Percentiles rank a stretch among this genome's conserved stretches.
Evolutionary conservation across 2,329 filamentous ascomycete genomes (phyloP).

Genomic region (Trichoderma sp.): DNA sequence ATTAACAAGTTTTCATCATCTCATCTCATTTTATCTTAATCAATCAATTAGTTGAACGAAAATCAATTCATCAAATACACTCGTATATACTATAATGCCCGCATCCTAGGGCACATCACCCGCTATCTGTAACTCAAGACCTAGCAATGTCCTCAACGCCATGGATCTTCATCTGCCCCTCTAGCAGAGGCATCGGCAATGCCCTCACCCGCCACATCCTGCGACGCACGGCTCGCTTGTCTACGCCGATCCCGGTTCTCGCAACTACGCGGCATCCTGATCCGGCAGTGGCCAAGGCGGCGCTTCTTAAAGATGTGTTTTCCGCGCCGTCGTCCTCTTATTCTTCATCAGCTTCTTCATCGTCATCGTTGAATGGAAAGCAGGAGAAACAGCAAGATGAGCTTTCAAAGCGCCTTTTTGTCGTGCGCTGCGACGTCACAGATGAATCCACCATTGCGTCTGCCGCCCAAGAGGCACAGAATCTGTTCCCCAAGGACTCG

Average conservation of each 20-base stretch:
- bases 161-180: constrained; percentile 52
- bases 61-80: background rate
- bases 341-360: background rate
- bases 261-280: constrained; percentile 44
- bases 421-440: constrained; percentile 48
- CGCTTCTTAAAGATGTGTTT: constrained; percentile 35
- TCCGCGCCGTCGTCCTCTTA: background rate
- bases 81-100: background rate
- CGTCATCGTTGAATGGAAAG: background rate
- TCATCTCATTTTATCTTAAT: background rate
- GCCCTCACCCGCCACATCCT: constrained; percentile 52
- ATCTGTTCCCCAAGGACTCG: constrained; percentile 51
- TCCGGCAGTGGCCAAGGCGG: constrained; percentile 37
- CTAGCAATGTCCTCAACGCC: constrained; percentile 45
- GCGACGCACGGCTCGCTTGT: constrained; percentile 41
- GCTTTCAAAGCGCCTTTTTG: constrained; percentile 39
- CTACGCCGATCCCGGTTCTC: constrained; percentile 49
- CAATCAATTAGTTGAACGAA: background rate
- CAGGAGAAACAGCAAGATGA: constrained; percentile 2
- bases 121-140: background rate
- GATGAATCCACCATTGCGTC: constrained; percentile 64
- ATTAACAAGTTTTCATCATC: background rate
- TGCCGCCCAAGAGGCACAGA: constrained; percentile 52
- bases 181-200: constrained; percentile 51
- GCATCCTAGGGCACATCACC: background rate